Percentiles rank a stretch among this genome's conserved stretches.
These are phyloP conservation scores for Cercospora sesami DNA, from an alignment of 2,329 filamentous ascomycete genomes.

Conservation along the genomic window DNA sequence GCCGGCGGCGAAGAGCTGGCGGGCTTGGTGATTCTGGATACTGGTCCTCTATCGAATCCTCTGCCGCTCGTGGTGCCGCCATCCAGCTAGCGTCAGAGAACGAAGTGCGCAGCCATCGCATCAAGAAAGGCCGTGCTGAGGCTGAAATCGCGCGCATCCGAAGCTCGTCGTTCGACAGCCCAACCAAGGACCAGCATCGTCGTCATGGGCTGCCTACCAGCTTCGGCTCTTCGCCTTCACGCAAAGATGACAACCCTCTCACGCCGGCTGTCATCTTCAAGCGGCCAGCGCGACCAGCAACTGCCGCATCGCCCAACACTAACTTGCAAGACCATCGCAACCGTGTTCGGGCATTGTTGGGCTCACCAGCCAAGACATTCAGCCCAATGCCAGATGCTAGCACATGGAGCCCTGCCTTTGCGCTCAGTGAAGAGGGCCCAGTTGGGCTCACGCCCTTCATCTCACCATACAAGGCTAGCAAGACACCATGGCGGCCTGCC, in stretches of 20 bases:
- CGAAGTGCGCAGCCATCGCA: constrained; percentile 62
- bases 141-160: constrained; percentile 93
- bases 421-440: constrained; percentile 62
- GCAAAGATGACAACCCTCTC: constrained; percentile 56
- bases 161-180: constrained; percentile 90
- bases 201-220: constrained; percentile 48
- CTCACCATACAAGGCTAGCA: constrained; percentile 35
- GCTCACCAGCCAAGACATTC: constrained; percentile 67
- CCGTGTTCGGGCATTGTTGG: constrained; percentile 75
- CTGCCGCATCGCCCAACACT: constrained; percentile 88
- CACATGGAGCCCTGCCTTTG: constrained; percentile 68
- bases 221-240: constrained; percentile 43
- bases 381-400: constrained; percentile 54
- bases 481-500: constrained; percentile 40
- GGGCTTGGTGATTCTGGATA: constrained; percentile 94
- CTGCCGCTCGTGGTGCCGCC: constrained; percentile 67
- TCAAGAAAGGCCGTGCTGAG: constrained; percentile 88
- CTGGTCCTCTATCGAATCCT: constrained; percentile 93
- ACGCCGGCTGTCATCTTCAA: constrained; percentile 85
- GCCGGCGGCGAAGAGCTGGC: constrained; percentile 73
- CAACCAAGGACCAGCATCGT: constrained; percentile 62
- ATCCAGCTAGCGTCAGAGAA: constrained; percentile 70
- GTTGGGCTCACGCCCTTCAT: constrained; percentile 50
- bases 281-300: constrained; percentile 61
- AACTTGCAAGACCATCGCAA: constrained; percentile 87